Evolutionary conservation across 805 yeast genomes (phyloP).

Genomic region (Candida loeiensis): DNA sequence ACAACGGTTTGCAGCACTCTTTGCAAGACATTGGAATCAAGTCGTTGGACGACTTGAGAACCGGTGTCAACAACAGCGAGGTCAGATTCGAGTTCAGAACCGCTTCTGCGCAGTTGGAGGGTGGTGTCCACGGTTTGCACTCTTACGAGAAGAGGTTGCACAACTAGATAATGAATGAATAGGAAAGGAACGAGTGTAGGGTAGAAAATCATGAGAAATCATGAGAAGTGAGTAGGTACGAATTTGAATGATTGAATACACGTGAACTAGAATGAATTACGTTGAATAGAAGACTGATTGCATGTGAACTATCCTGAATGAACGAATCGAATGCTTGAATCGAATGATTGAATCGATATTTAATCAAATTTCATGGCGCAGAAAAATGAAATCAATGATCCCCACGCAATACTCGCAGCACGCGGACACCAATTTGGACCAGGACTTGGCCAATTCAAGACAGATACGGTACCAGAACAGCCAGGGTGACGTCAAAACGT

Average conservation of each 20-base stretch:
- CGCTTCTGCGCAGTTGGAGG: constrained; percentile 97
- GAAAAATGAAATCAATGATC: neutral
- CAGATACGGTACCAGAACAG: constrained; percentile 46
- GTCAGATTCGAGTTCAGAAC: constrained; percentile 97
- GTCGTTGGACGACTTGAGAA: constrained; percentile 62
- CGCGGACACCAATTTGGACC: constrained; percentile 52
- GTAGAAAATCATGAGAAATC: neutral
- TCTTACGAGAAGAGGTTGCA: constrained; percentile 97
- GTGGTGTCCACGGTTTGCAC: constrained; percentile 95
- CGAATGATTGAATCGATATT: neutral
- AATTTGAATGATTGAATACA: neutral
- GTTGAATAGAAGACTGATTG: too few relatives aligned
- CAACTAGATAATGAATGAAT: constrained; percentile 45
- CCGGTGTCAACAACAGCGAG: constrained; percentile 58
- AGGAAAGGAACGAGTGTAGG: constrained; percentile 4
- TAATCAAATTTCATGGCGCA: too few relatives aligned
- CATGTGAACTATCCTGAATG: too few relatives aligned
- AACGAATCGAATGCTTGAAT: too few relatives aligned
- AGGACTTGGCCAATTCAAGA: constrained; percentile 53
- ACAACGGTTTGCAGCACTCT: constrained; percentile 95
- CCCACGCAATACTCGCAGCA: constrained; percentile 1
- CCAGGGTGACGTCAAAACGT: constrained; percentile 43
- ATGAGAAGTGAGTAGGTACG: neutral
- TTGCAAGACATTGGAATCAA: constrained; percentile 94
- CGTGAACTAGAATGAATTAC: too few relatives aligned